Evolutionary conservation across 2,329 filamentous ascomycete genomes (phyloP), one percentile per base, ranked within the genome.

Genomic region (Monosporascus ibericus): DNA sequence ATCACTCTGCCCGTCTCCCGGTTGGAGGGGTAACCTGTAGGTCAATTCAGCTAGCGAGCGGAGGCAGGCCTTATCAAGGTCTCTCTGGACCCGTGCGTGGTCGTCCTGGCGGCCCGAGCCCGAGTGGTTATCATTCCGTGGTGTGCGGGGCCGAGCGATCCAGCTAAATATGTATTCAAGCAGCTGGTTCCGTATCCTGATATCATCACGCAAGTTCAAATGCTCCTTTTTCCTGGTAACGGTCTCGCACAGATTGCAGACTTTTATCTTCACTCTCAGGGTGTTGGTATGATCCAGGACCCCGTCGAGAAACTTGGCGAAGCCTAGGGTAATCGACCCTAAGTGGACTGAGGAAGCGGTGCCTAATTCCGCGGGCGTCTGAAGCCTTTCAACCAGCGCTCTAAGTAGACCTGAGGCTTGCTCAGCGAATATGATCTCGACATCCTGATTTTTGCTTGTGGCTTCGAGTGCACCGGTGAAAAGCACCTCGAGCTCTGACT

Each of bases 141-240:
- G 75, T 18, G 80, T 79, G 15, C 77, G 76, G 18, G 82, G 81
- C 11, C 83, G 75, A 25, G 82, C 78, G 59, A 87, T 86, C 85
- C 85, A 88, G 54, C 81, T 77, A 56, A 86, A 86, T 37, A 87
- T 81, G 53, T 83, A 82, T 63, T 87, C 84, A 11, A 88, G 71
- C 15, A 88, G 71, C 60, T 87, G 84, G 57, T 88, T 88, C 50
- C 85, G 74, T 60, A 86, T 85, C 27, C 83, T 79, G 39, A 87
- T 81, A 63, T 88, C 85, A 59, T 88, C 84, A 48, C 85, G 77
- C 11, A 88, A 70, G 58, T 86, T 87, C 42, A 88, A 69, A 48
- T 87, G 79, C 60, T 88, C 84, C 60, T 86, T 87, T 58, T 84
- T 79, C 65, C 79, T 80, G 14, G 79, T 84, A 36, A 87, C 78